These are phyloP conservation scores for Fusarium beomiforme DNA, from an alignment of 2,329 filamentous ascomycete species.

Conservation along the genomic window DNA sequence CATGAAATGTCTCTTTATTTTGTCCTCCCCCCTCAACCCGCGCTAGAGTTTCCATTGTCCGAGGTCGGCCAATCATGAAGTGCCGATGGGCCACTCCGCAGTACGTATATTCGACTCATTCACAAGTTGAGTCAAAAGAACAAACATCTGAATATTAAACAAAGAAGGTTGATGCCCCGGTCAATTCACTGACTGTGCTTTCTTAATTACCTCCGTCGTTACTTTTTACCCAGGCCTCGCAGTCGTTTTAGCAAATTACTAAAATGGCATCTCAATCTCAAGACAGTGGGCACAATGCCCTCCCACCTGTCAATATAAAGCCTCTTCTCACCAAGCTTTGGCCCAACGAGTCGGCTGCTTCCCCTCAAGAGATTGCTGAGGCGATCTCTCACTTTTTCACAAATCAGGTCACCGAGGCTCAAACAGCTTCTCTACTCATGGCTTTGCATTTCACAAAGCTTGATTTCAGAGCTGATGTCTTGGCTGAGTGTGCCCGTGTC, in stretches of 20 bases:
- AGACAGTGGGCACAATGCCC: constrained; percentile 41
- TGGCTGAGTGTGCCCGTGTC: constrained; percentile 82
- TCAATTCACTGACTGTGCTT: background rate
- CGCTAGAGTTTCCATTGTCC: constrained; percentile 27
- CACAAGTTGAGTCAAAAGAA: constrained; percentile 39
- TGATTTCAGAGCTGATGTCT: constrained; percentile 84
- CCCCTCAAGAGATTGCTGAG: constrained; percentile 84
- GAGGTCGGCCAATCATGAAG: constrained; percentile 37
- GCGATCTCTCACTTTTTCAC: constrained; percentile 93
- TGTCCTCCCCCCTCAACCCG: background rate
- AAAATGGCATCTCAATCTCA: constrained; percentile 47
- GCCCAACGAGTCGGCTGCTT: constrained; percentile 67
- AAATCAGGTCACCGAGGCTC: constrained; percentile 86
- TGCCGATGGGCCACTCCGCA: constrained; percentile 25
- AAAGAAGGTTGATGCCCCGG: constrained; percentile 11
- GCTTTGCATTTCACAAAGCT: constrained; percentile 90
- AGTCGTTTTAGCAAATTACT: background rate
- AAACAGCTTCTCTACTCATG: constrained; percentile 87
- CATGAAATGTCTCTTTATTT: constrained; percentile 23
- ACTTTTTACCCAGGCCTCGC: background rate
- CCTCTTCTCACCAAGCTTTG: constrained; percentile 78
- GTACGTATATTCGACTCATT: constrained; percentile 30
- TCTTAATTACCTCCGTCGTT: background rate
- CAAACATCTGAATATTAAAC: constrained; percentile 28
- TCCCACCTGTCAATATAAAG: constrained; percentile 67